Base-by-base conservation (phyloP, 805 yeast genomes). In the Candida incommunis region DNA sequence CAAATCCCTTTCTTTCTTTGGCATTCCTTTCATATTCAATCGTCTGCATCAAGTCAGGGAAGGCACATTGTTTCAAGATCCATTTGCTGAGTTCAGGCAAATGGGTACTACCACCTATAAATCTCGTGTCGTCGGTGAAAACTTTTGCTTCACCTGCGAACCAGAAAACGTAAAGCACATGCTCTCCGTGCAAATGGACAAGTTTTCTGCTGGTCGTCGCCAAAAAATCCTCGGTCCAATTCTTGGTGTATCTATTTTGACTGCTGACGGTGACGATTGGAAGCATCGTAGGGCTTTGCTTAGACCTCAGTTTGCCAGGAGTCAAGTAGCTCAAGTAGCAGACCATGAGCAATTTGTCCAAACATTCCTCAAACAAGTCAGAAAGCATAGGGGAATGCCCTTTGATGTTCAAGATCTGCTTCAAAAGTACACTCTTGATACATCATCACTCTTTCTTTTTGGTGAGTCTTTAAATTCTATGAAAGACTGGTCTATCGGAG, bases 181-280 rank as follows among this genome's bases (percentile, higher is more conserved):
- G 18, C 51, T 61, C 22, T 56, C 64, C 5, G 58, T 60, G 2
- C 54, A 56, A 34, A 57, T 59, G 42, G 48, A 51, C 27, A 63
- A 61, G 43, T 61, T 52, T 37, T 50, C 49, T 15, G 51, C 61
- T 11, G 63, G 62, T 2, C 22, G 25, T 4, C 50, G 65, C 11
- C 46, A 51, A 35, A 43, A 41, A 11, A 52, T 52, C 41, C 51
- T 61, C 22, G 41, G 23, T 22, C 62, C 63, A 5, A 34, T 61
- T 22, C 50, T 61, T 11, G 64, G 64, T 2, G 50, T 56, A 29
- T 64, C 65, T 11, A 61, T 61, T 41, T 61, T 61, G 51, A 58
- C 62, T 3, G 49, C 54, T n/a, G 60, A 59, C 23, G 62, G 63
- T n/a, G 52, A 51, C 22, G 57, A 55, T 27, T 61, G 66, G 66